Evolutionary conservation across 1,139 yeast species (phyloP), one percentile per base, ranked within the genome.

Genomic region (Debaryomyces sp.): DNA sequence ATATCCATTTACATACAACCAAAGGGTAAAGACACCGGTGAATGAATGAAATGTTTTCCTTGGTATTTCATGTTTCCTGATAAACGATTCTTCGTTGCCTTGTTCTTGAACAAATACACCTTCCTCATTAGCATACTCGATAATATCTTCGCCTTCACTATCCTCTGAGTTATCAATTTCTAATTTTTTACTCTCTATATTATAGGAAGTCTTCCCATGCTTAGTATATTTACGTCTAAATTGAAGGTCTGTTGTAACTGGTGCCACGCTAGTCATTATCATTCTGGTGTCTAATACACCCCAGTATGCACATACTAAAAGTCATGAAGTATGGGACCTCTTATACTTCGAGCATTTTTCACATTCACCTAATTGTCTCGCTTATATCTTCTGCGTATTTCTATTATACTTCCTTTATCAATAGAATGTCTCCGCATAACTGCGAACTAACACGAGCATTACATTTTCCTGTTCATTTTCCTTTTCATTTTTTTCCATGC

Each of bases 11-110:
- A 88, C 79, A 64, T 91, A 92, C 37, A 89, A 71, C 64, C 81
- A 86, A 36, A 94, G 68, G 1, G 97, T 85, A 42, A 91, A 61
- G 51, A 89, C 77, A 0, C 97, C 99, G 46, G 91, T 89, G 1
- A 95, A 87, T 6, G 94, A 87, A 65, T 94, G 99, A 51, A 94
- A 81, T 5, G 80, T 71, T 65, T 94, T 94, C 58, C 99, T 80
- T 3, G 96, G 95, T 22, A 94, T 75, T 66, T 94, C 99, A 63
- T 94, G 94, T 60, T 87, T 88, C 34, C 84, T 78, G 35, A 85
- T 66, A 56, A 84, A 82, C 13, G 22, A 24, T 15, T 39, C 15
- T 10, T 27, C 32, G 5, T 26, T 26, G 18, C 13, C 10, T 15
- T 38, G 5, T 15, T 26, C 42, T 17, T 39, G 34, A 39, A 39